Base-by-base conservation (phyloP, 148 eudicot genomes). In the Suaeda aralocaspica region DNA sequence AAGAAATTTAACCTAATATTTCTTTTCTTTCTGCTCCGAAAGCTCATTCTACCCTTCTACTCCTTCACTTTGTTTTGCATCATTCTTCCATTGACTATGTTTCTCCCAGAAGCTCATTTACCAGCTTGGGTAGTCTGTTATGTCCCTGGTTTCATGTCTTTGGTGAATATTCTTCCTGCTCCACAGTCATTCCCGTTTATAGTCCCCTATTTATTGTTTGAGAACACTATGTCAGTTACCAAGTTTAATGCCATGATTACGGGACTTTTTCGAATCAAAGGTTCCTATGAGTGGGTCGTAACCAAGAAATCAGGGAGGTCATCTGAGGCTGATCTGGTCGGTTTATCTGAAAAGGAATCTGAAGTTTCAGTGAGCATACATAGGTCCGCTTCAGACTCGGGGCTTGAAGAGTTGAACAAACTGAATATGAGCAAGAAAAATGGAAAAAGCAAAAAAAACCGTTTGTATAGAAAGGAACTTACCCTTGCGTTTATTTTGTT, bases 221-320 rank as follows among this genome's bases (percentile, higher is more conserved):
- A 92, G 57, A 92, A 92, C 82, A 92, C 97, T 26, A 87, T 92
- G 97, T 92, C 97, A 0, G 97, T 92, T 49, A 92, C 97, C 72
- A 92, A 89, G 74, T 92, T 92, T 75, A 84, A 87, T 74, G 97
- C 97, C 64, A 92, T 92, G 97, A 83, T 89, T 56, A 87, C 97
- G 10, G 97, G 97, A n/a, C 78, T 92, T 44, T 87, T 89, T 50
- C 87, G 84, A 68, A 81, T 92, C 19, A 84, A 85, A 70, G 84
- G 89, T 59, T 84, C 97, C 45, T 89, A 92, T 31, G 97, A 92
- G 71, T 92, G 97, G 97, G 81, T 87, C 42, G 97, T 92, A 50
- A 92, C 97, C 30, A 92, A 92, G 82, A 92, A 92, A 73, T 69
- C 86, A 45, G 97, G 97, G n/a, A 74, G 97, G 71, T 84, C 97